Evolutionary conservation across 1,284 basidiomycete species (phyloP).

Genomic region (Schizophyllum commune): DNA sequence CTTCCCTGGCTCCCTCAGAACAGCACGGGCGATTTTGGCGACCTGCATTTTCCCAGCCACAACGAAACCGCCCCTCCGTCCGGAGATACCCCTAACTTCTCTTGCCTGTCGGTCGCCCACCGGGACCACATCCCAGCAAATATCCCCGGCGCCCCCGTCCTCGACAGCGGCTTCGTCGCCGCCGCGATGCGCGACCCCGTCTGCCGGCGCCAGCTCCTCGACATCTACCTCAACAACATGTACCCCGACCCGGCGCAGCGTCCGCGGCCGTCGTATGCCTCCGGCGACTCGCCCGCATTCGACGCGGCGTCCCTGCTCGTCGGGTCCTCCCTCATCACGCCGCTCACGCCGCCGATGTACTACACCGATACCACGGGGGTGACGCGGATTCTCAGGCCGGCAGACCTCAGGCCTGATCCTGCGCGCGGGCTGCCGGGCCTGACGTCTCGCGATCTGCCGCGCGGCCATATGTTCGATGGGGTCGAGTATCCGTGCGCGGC

Average conservation of each 20-base stretch:
- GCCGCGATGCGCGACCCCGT: background rate
- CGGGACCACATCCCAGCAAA: background rate
- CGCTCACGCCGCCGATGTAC: background rate
- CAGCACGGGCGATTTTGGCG: background rate
- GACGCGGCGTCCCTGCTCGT: background rate
- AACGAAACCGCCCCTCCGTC: background rate
- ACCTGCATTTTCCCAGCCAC: background rate
- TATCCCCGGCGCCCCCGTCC: background rate
- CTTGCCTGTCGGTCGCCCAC: background rate
- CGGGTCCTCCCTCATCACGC: background rate
- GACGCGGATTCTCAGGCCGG: background rate
- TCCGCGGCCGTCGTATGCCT: background rate
- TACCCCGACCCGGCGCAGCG: background rate
- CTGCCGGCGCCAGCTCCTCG: background rate
- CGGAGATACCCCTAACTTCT: background rate
- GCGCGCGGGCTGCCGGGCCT: background rate
- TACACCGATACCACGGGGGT: background rate
- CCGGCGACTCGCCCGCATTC: background rate
- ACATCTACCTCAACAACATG: background rate
- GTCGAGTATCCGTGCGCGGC: background rate
- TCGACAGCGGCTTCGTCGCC: background rate
- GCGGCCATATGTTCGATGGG: background rate
- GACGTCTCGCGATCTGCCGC: background rate
- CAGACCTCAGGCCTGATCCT: background rate
- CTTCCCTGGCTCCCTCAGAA: constrained; percentile 10